Evolutionary conservation across 2,329 filamentous ascomycete species (phyloP), one percentile per base, ranked within the genome.

Genomic region (Stemphylium vesicarium): DNA sequence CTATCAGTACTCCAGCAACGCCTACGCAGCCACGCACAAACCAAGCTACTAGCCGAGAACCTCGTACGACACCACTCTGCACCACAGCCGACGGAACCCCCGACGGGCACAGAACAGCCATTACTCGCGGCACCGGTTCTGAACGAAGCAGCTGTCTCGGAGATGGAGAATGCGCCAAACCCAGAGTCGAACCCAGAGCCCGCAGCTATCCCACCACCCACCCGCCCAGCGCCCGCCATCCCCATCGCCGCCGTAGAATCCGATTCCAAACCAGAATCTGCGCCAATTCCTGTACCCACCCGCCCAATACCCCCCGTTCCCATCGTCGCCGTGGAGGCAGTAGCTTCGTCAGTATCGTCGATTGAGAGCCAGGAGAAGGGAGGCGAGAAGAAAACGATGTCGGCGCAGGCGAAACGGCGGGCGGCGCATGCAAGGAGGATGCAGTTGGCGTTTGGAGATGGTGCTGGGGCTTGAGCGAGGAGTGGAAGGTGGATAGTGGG

Each of bases 371-470:
- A 40, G 10, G 26, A 42, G 11, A 13, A 20, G 1, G 20, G 9
- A 37, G 43, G 2, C 2, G 31, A 18, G 43, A 53, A 41, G 11
- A 56, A 53, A 18, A 52, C 63, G 5, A 60, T 64, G 56, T 60
- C 64, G 7, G 61, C 68, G 6, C 60, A 68, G 49, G 64, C 62
- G 8, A 72, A 65, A 31, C 54, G 71, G 33, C 57, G 68, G 43
- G 57, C 61, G 32, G 66, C 65, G 8, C 69, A 72, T 45, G 60
- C 63, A 20, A 42, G 65, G 32, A 57, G 67, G 18, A 69, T 74
- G 68, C 55, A 66, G 22, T 47, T 64, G 15, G 65, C 64, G 7
- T 69, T 66, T 59, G 66, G 58, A 13, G 37, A 56, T 6, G 24
- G 10, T 33, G 1, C n/a, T 12, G 12, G 31, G 2, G 4, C 16